Conservation (phyloP, 352 stramenopile genomes). For the Phytophthora litchii region DNA sequence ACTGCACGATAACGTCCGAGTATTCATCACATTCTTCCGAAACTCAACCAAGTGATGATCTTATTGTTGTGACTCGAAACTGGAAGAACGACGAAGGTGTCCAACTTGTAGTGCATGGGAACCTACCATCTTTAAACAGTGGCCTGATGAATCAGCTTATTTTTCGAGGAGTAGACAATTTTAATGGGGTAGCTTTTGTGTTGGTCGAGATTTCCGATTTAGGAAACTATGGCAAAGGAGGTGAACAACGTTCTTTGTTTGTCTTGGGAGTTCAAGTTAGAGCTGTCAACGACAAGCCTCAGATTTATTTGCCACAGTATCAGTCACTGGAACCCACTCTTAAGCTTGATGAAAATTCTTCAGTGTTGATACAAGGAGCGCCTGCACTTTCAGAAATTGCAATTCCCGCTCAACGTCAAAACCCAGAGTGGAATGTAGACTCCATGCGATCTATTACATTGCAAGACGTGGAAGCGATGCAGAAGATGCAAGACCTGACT, state of each 20-base stretch:
- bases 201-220: constrained; percentile 50
- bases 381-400: constrained; percentile 11
- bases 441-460: constrained; percentile 48
- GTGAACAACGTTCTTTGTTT: constrained; percentile 32
- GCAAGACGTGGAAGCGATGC: constrained; percentile 28
- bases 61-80: constrained; percentile 14
- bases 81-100: constrained; percentile 18
- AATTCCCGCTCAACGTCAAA: not conserved
- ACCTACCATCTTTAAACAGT: constrained; percentile 38
- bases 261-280: constrained; percentile 46
- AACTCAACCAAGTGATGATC: constrained; percentile 9
- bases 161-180: constrained; percentile 38
- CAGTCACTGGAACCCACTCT: constrained; percentile 38
- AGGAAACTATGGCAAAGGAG: constrained; percentile 40
- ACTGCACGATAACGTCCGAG: constrained; percentile 36
- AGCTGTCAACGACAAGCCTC: constrained; percentile 40
- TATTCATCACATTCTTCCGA: constrained; percentile 8
- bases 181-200: constrained; percentile 44
- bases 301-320: constrained; percentile 50
- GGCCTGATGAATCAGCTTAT: constrained; percentile 43
- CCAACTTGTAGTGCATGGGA: constrained; percentile 35
- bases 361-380: constrained; percentile 49
- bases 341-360: constrained; percentile 44
- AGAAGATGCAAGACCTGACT: constrained; percentile 15
- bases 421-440: constrained; percentile 16